Base-by-base conservation (phyloP, 1,284 basidiomycete species). In the Irpex lacteus region DNA sequence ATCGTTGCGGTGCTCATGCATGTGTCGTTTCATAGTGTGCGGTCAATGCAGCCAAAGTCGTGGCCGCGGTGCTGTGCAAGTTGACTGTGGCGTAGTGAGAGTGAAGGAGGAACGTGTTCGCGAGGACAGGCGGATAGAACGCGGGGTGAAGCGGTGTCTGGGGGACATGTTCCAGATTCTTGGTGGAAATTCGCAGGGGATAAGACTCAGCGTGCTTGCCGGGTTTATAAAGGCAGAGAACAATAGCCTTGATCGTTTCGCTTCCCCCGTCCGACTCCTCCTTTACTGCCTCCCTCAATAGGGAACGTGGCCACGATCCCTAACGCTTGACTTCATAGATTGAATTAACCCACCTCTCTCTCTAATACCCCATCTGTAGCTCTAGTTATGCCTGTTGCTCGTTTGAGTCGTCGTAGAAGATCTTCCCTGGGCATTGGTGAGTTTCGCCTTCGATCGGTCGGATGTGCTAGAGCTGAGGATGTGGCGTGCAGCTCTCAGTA, bases 361-460 rank as follows among this genome's bases (percentile, higher is more conserved):
- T 36, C 44, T 68, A 64, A 62, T 68, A 60, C 61, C 62, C 52
- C 38, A 9, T 59, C 50, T 63, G 59, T 63, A 65, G 59, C 66
- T 53, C 32, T 66, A 73, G 67, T 64, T 63, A 81, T 80, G 79
- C 79, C 66, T 47, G 76, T 74, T 19, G 65, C 73, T 58, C 77
- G 78, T 57, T 68, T 75, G 55, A 71, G 75, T 32, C 75, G 75
- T 60, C 75, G 80, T 59, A 74, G 81, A 63, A 77, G 79, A 47
- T 83, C 81, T 9, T 81, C 80, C 4, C 68, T 81, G 47, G 77
- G 77, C 4, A 66, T 78, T 19, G 73, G 81, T 82, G 64, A 67
- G 80, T 75, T 18, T 6, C 63, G 47, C 50, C 18, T 15, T 49
- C 56, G n/a, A 32, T 18, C 61, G 54, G 47, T 38, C 15, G 7